Evolutionary conservation across 2,329 filamentous ascomycete genomes (phyloP).

Genomic region (Fusarium protoensiforme): DNA sequence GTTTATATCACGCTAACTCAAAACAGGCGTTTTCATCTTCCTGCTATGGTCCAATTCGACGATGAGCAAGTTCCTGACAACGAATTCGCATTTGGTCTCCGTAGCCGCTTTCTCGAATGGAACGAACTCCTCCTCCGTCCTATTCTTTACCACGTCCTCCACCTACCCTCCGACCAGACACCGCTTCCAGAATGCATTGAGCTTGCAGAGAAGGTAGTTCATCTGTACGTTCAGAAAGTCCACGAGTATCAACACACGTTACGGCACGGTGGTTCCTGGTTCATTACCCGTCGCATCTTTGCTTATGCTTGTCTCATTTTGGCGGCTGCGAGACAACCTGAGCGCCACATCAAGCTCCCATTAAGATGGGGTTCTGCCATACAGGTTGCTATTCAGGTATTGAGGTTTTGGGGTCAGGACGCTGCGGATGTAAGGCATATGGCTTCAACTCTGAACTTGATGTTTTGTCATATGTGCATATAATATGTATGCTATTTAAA

Average conservation of each 20-base stretch:
- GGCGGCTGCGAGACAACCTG: background rate
- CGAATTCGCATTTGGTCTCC: slow-evolving; percentile 21
- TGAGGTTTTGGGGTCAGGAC: slow-evolving; percentile 2
- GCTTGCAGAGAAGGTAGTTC: background rate
- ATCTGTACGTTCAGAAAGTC: background rate
- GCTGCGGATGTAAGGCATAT: slow-evolving; percentile 1
- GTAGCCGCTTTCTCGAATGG: slow-evolving; percentile 9
- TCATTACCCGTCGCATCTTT: slow-evolving; percentile 15
- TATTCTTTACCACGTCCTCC: slow-evolving; percentile 16
- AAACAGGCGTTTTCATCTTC: slow-evolving; percentile 10
- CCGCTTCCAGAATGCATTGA: background rate
- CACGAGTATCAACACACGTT: background rate
- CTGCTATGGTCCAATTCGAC: slow-evolving; percentile 18
- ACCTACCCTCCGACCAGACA: background rate
- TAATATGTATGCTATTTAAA: background rate
- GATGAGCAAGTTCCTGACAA: background rate
- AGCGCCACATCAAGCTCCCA: background rate
- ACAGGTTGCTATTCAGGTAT: background rate
- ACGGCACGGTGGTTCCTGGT: slow-evolving; percentile 20
- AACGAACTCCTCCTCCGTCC: slow-evolving; percentile 19
- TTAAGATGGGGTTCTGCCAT: background rate
- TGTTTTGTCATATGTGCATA: background rate
- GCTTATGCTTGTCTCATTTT: slow-evolving; percentile 8
- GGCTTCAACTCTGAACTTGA: background rate
- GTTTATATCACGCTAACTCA: background rate